Percentiles rank a stretch among this genome's conserved stretches.
Evolutionary conservation across 2,329 filamentous ascomycete genomes (phyloP).

Genomic region (Pyrenochaeta sp.): DNA sequence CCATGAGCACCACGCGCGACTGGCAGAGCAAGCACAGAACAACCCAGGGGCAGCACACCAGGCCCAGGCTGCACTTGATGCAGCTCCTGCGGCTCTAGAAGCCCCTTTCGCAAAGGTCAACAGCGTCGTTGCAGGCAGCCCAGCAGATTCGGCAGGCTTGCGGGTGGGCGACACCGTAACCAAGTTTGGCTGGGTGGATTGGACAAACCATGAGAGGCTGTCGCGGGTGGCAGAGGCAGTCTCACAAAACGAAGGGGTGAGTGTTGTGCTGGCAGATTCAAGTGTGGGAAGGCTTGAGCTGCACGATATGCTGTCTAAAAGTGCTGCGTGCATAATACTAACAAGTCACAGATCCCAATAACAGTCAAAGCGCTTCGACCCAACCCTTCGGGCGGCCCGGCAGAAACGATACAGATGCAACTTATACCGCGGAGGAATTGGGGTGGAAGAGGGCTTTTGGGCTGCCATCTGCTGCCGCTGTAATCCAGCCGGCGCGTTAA

Average conservation of each 20-base stretch:
- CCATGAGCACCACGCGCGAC: slow-evolving; percentile 86
- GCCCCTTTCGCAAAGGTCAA: slow-evolving; percentile 90
- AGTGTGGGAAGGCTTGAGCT: slow-evolving; percentile 1
- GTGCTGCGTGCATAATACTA: slow-evolving; percentile 25
- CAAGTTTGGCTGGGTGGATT: slow-evolving; percentile 85
- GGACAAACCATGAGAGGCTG: slow-evolving; percentile 84
- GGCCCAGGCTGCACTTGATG: slow-evolving; percentile 31
- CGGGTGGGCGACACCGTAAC: slow-evolving; percentile 81
- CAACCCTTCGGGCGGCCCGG: slow-evolving; percentile 40
- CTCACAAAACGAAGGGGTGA: slow-evolving; percentile 86
- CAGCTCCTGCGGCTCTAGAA: slow-evolving; percentile 54
- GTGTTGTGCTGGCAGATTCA: slow-evolving; percentile 49
- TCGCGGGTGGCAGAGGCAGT: slow-evolving; percentile 89
- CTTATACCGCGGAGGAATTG: slow-evolving; percentile 81
- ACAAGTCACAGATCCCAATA: slow-evolving; percentile 67
- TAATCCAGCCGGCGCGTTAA: slow-evolving; percentile 52
- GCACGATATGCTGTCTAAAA: slow-evolving; percentile 14
- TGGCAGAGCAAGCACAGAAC: slow-evolving; percentile 56
- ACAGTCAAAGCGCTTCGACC: slow-evolving; percentile 71
- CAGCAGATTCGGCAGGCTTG: slow-evolving; percentile 83
- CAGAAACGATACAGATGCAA: slow-evolving; percentile 69
- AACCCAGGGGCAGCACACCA: slow-evolving; percentile 47
- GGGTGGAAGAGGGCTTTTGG: slow-evolving; percentile 89
- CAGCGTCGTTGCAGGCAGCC: slow-evolving; percentile 77
- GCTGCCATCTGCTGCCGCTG: slow-evolving; percentile 86